These are phyloP conservation scores for Pseudoneurospora amorphoporcata DNA, from an alignment of 495 filamentous ascomycete species.

Conservation along the genomic window DNA sequence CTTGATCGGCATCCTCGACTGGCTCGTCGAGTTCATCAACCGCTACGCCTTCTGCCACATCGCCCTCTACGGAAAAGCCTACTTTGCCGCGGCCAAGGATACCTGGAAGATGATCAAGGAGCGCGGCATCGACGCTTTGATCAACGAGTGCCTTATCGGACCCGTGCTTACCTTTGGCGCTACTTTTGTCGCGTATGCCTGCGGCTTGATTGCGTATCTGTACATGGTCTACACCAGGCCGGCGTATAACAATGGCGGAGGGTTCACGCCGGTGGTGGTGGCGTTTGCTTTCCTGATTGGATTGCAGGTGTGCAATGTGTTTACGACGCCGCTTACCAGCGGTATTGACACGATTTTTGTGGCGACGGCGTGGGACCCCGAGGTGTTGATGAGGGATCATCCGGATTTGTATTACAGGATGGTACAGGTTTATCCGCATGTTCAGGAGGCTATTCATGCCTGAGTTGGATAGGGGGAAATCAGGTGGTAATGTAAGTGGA, in stretches of 20 bases:
- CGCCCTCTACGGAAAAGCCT: constrained; percentile 80
- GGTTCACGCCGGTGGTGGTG: constrained; percentile 56
- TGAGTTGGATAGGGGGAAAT: constrained; percentile 4
- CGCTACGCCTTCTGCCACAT: constrained; percentile 89
- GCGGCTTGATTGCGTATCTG: constrained; percentile 69
- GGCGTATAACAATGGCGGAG: constrained; percentile 58
- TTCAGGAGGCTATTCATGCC: constrained; percentile 48
- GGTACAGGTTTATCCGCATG: constrained; percentile 69
- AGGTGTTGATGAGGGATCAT: constrained; percentile 73
- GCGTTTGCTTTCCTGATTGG: constrained; percentile 79
- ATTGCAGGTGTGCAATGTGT: constrained; percentile 77
- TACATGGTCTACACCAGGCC: constrained; percentile 71
- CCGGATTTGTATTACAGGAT: constrained; percentile 68
- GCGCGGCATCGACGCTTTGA: constrained; percentile 78
- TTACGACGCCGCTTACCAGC: constrained; percentile 68
- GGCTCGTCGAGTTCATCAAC: constrained; percentile 71
- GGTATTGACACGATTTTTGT: constrained; percentile 79
- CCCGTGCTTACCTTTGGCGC: constrained; percentile 85
- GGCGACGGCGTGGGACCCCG: constrained; percentile 78
- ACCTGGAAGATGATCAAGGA: constrained; percentile 87
- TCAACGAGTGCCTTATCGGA: constrained; percentile 84
- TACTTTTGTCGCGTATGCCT: constrained; percentile 72
- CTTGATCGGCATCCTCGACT: constrained; percentile 68
- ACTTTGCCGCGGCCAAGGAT: constrained; percentile 75
- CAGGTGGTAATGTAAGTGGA: neutral